phyloP scores from a whole-genome alignment of 768 basidiomycete genomes.

The Saitozyma sp. region DNA sequence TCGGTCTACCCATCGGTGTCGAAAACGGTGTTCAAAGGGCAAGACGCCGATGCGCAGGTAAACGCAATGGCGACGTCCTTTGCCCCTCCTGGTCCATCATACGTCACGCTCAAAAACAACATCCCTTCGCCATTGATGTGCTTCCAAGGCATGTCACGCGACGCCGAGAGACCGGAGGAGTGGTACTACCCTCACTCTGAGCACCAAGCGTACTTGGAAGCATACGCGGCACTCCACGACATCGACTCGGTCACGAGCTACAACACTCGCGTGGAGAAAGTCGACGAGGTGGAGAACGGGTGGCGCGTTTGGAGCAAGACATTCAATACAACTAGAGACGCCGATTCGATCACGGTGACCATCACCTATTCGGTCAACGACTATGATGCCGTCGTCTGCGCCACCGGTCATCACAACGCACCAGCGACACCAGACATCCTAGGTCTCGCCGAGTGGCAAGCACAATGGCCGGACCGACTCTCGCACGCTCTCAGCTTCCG shows the following conservation, averaged over 20 bases:
- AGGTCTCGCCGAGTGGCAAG: conserved; percentile 54
- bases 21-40: conserved; percentile 32
- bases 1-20: conserved; percentile 30
- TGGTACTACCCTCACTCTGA: no score
- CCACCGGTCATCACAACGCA: conserved; percentile 42
- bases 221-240: conserved; percentile 56
- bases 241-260: conserved; percentile 58
- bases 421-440: conserved; percentile 46
- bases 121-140: no score
- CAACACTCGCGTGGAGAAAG: conserved; percentile 59
- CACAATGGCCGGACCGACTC: conserved; percentile 31
- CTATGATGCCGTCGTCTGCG: conserved; percentile 47
- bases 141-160: conserved; percentile 15
- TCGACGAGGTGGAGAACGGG: conserved; percentile 53
- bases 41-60: conserved; percentile 20
- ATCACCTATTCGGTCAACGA: conserved; percentile 9
- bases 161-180: conserved; percentile 52
- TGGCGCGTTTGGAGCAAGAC: conserved; percentile 7
- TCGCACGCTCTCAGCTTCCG: not conserved
- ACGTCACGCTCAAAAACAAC: conserved; percentile 22
- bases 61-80: not conserved
- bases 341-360: conserved; percentile 12
- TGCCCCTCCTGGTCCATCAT: conserved; percentile 15
- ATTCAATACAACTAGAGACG: no score
- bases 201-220: conserved; percentile 50